Base-by-base conservation (phyloP, 2,329 filamentous ascomycete genomes). In the Zasmidium cellare region DNA sequence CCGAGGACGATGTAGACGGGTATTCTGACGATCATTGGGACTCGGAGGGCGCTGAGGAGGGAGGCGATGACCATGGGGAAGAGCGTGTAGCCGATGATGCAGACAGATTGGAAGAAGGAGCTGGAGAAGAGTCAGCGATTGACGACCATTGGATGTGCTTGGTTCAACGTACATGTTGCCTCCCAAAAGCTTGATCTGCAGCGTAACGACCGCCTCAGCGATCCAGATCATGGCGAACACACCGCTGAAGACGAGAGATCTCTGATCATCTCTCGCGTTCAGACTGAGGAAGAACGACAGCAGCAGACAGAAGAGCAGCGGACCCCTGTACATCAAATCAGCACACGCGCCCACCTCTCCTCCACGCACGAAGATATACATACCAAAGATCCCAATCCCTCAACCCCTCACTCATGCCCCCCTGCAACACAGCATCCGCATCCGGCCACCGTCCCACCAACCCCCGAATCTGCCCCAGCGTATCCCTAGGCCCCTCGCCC, bases 161-260 rank as follows among this genome's bases (percentile, higher is more conserved):
- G 16, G 24, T 22, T 18, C 3, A 14, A 85, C 92, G 77, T 80
- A 97, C 93, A 99, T 97, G 79, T 94, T 97, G 47, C 94, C 94
- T 58, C 94, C 94, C 58, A 99, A 78, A 67, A 99, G 80, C 79
- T 96, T 96, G 75, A 99, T 97, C 82, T 99, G 94, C 71, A 96
- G 77, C n/a, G 94, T 99, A 58, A 99, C 94, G 2, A 96, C 89
- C 1, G 92, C 92, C 79, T 97, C 92, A 24, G 92, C 94, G 58
- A 99, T 87, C 94, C 94, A 99, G 54, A 99, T 88, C 77, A 96
- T 90, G 49, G 92, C 91, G 77, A 99, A 99, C 47, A 99, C 92
- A 3, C 94, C 94, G 35, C 91, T 96, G 74, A 99, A 99, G 24
- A 97, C 92, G 44, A 90, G 77, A 60, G 92, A 91, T 71, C 88